Conservation (phyloP, 202 grass and related monocot genomes). For the Tripidium arundinaceum region DNA sequence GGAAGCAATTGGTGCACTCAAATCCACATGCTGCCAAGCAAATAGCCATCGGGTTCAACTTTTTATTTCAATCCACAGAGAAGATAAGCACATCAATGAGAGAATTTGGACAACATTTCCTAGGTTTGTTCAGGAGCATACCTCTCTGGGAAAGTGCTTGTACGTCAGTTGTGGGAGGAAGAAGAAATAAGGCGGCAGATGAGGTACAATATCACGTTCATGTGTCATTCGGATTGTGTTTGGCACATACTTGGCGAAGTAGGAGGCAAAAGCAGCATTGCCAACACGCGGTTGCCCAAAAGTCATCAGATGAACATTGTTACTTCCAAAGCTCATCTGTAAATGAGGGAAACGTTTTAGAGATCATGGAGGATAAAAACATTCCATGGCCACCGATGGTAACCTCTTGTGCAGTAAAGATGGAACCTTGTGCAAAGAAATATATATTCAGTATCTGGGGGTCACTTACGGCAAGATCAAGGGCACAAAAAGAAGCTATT, state of each 20-base stretch:
- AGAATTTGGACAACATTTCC: not conserved
- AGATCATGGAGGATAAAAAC: not conserved
- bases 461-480: constrained; percentile 82
- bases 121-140: constrained; percentile 23
- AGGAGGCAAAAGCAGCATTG: constrained; percentile 75
- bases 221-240: constrained; percentile 63
- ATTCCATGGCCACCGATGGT: not conserved
- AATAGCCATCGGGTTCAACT: not conserved
- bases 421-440: not conserved
- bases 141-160: constrained; percentile 83
- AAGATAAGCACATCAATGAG: not conserved
- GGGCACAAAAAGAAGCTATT: constrained; percentile 76
- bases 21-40: not conserved
- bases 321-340: constrained; percentile 66
- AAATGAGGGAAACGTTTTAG: not conserved
- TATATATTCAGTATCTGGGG: not conserved
- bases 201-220: constrained; percentile 71
- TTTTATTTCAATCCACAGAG: not conserved
- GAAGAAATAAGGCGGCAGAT: constrained; percentile 84
- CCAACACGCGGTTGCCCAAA: constrained; percentile 91
- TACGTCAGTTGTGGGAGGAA: constrained; percentile 58
- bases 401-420: not conserved
- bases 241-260: constrained; percentile 59
- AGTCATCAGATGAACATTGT: constrained; percentile 69
- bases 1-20: not conserved